Evolutionary conservation across 345 rosid genomes (phyloP), one percentile per base, ranked within the genome.

Genomic region (Aquilaria yunnanensis): DNA sequence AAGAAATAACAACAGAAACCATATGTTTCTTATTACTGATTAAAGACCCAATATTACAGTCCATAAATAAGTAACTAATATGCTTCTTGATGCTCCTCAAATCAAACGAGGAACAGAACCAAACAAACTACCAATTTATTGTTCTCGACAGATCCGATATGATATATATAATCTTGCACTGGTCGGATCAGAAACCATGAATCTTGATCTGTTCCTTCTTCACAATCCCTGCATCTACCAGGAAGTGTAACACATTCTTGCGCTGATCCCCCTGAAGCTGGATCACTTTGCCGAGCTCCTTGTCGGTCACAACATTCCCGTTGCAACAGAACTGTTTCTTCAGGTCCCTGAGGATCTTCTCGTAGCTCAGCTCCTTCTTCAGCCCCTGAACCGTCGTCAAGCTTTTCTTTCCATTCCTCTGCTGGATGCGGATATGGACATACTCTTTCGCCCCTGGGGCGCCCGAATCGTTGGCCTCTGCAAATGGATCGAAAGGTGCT

Each of bases 251-350:
- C 1, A 83, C 92, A 31, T 93, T 93, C 81, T 81, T 83, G 68
- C 96, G 75, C 74, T 90, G 98, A 72, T 93, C 97, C 45, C 97
- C 97, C 58, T 93, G 98, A n/a, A 93, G 94, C 64, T 92, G 98
- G 55, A 92, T 87, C 64, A 93, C 82, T 77, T 93, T 90, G 16
- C 98, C 97, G 0, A 90, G 80, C 47, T 76, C 90, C 57, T 85
- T 88, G 81, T 90, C 94, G 47, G 86, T 83, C 55, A 93, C 96
- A 16, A 93, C 96, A 66, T 85, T 88, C 12, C 96, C 96, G 64
- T 90, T 90, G 70, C 97, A 92, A 56, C 97, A 88, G 62, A 92
- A 89, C 31, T 85, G 89, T 16, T 85, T 89, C 72, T 91, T 86
- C 6, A 92, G 76, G 63, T 87, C 90, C 74, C 86, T 92, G 57